A percentile compares a stretch with the other conserved stretches of the same genome.
Conservation (phyloP, 352 stramenopile genomes). For the Phytopythium vexans region DNA sequence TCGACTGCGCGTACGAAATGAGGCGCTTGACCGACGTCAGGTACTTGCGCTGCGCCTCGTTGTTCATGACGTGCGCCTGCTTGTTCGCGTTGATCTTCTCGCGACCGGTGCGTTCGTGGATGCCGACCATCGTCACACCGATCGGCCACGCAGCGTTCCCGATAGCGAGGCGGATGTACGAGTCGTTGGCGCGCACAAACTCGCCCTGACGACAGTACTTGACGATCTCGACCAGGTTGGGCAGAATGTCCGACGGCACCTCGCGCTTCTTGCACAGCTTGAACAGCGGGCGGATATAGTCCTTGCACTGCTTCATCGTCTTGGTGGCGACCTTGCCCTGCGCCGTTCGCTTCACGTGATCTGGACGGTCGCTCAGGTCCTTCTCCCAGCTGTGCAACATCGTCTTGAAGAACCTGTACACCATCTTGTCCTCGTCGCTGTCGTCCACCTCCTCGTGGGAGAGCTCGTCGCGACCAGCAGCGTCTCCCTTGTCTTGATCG, state of each 20-base stretch:
- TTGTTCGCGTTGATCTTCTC: slow-evolving; percentile 97
- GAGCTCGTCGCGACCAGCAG: slow-evolving; percentile 14
- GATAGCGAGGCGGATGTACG: slow-evolving; percentile 98
- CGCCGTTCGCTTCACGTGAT: slow-evolving; percentile 88
- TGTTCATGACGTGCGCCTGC: slow-evolving; percentile 99
- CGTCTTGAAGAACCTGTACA: slow-evolving; percentile 92
- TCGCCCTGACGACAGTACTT: slow-evolving; percentile 91
- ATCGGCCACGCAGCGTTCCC: slow-evolving; percentile 98
- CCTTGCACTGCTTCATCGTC: slow-evolving; percentile 98
- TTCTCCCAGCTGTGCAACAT: slow-evolving; percentile 94
- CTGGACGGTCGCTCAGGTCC: slow-evolving; percentile 82
- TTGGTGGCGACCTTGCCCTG: slow-evolving; percentile 94
- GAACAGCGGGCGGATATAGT: slow-evolving; percentile 98
- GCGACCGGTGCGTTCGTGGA: slow-evolving; percentile 94
- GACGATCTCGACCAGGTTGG: slow-evolving; percentile 93
- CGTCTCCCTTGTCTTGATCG: slow-evolving; percentile 20
- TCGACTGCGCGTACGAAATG: slow-evolving; percentile 95
- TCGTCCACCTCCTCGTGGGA: slow-evolving; percentile 37
- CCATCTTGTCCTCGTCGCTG: slow-evolving; percentile 55
- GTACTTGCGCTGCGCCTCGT: slow-evolving; percentile 98
- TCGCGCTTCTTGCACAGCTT: slow-evolving; percentile 94
- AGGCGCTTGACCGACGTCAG: slow-evolving; percentile 98
- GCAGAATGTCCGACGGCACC: slow-evolving; percentile 87
- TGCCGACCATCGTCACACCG: slow-evolving; percentile 98
- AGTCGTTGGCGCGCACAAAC: slow-evolving; percentile 96